A percentile compares a stretch with the other conserved stretches of the same genome.
These are phyloP conservation scores for Cercospora sojina DNA, from an alignment of 2,329 filamentous ascomycete genomes.

Conservation along the genomic window DNA sequence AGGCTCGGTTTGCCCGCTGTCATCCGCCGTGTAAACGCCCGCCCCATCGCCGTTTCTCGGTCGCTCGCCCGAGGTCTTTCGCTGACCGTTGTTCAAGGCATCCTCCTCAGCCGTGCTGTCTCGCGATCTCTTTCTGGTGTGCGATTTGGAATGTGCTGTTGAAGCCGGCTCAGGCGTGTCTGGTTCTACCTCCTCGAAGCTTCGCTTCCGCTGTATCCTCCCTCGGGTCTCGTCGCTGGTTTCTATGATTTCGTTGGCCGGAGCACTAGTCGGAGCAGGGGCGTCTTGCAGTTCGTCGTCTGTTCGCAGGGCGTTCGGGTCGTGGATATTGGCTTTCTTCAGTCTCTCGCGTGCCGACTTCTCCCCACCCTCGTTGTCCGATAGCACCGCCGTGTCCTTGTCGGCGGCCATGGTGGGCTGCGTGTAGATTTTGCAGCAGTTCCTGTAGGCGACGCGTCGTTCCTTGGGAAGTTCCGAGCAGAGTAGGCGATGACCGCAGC, in stretches of 20 bases:
- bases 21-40: slow-evolving; percentile 27
- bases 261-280: slow-evolving; percentile 24
- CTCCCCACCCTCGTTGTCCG: slow-evolving; percentile 52
- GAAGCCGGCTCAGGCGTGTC: slow-evolving; percentile 38
- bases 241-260: slow-evolving; percentile 23
- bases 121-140: slow-evolving; percentile 50
- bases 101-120: slow-evolving; percentile 43
- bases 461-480: background rate
- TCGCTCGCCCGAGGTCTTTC: slow-evolving; percentile 37
- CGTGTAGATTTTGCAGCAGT: background rate
- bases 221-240: slow-evolving; percentile 25
- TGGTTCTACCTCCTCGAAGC: slow-evolving; percentile 47
- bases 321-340: slow-evolving; percentile 58
- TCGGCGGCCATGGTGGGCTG: slow-evolving; percentile 30
- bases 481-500: background rate
- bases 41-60: slow-evolving; percentile 31
- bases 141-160: slow-evolving; percentile 41
- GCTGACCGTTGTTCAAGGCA: slow-evolving; percentile 35
- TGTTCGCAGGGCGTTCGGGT: slow-evolving; percentile 11
- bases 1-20: slow-evolving; percentile 31
- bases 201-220: slow-evolving; percentile 46
- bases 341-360: slow-evolving; percentile 61
- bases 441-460: background rate
- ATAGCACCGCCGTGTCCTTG: slow-evolving; percentile 26
- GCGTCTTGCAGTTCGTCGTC: slow-evolving; percentile 33